Percentiles rank a stretch among this genome's conserved stretches.
Conservation (phyloP, 768 basidiomycete genomes). For the Mycena belliarum region DNA sequence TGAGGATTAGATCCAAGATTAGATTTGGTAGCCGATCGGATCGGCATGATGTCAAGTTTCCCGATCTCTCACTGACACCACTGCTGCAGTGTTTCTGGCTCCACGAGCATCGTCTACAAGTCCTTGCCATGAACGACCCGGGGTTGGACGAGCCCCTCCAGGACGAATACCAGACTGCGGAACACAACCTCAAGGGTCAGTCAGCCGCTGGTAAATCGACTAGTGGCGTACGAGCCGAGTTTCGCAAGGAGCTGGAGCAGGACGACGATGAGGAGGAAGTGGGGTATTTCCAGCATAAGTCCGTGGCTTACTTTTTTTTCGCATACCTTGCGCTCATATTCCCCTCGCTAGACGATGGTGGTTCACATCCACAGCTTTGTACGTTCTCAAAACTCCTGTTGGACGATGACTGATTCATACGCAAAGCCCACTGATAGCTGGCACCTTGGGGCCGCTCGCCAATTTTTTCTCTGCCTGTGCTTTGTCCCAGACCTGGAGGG, state of each 20-base stretch:
- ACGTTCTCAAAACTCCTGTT: no score
- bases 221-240: neutral
- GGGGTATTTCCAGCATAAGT: constrained; percentile 27
- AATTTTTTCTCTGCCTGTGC: constrained; percentile 42
- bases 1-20: no score
- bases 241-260: constrained; percentile 35
- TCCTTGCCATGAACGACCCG: constrained; percentile 28
- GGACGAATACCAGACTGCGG: constrained; percentile 15
- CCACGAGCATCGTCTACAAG: neutral
- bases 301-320: neutral
- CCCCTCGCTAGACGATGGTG: constrained; percentile 35
- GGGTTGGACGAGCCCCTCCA: constrained; percentile 27
- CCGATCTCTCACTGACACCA: no score
- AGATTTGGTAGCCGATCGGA: no score
- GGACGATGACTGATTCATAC: no score
- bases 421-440: constrained; percentile 42
- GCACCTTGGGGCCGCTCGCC: constrained; percentile 42
- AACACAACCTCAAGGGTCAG: constrained; percentile 5
- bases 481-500: constrained; percentile 37
- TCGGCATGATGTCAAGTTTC: no score
- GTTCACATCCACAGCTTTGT: constrained; percentile 42
- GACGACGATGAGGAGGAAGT: constrained; percentile 34
- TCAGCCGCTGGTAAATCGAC: neutral
- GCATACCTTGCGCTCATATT: neutral
- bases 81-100: neutral